A percentile compares a stretch with the other conserved stretches of the same genome.
Conservation (phyloP, 2,329 filamentous ascomycete species). For the Cadophora sp. region DNA sequence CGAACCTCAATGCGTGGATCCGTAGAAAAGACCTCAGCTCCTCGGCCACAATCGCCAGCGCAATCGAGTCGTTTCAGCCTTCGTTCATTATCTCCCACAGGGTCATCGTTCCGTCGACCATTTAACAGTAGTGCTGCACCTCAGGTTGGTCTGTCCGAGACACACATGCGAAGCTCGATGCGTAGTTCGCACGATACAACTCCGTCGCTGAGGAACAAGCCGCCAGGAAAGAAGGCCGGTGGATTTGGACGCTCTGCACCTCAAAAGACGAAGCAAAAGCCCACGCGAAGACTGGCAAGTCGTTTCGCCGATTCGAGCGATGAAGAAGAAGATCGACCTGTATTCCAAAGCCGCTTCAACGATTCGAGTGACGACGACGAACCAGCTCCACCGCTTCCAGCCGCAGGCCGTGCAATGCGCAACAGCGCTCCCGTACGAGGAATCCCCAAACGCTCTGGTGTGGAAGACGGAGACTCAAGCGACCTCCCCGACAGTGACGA, state of each 20-base stretch:
- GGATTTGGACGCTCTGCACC: conserved; percentile 38
- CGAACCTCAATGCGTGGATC: conserved; percentile 73
- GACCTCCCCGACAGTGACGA: conserved; percentile 67
- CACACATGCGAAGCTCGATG: conserved; percentile 48
- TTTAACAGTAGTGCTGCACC: conserved; percentile 50
- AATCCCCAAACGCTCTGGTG: conserved; percentile 49
- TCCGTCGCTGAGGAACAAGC: conserved; percentile 32
- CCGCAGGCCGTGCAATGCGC: conserved; percentile 33
- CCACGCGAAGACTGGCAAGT: conserved; percentile 29
- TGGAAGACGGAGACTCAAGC: conserved; percentile 66
- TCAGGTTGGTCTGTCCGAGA: conserved; percentile 50
- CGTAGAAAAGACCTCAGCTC: conserved; percentile 40
- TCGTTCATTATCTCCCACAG: conserved; percentile 72
- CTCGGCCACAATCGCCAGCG: conserved; percentile 44
- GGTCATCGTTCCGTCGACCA: conserved; percentile 53
- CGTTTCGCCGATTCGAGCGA: conserved; percentile 46
- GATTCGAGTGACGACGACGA: conserved; percentile 67
- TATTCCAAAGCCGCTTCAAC: conserved; percentile 58
- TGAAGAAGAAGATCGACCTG: conserved; percentile 41
- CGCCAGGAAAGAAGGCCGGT: conserved; percentile 24
- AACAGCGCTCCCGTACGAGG: conserved; percentile 52
- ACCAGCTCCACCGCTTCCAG: conserved; percentile 26
- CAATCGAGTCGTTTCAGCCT: conserved; percentile 71
- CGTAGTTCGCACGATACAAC: conserved; percentile 46
- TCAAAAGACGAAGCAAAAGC: conserved; percentile 32